phyloP scores from a whole-genome alignment of 2,329 filamentous ascomycete genomes.

The Aspergillus sp. region DNA sequence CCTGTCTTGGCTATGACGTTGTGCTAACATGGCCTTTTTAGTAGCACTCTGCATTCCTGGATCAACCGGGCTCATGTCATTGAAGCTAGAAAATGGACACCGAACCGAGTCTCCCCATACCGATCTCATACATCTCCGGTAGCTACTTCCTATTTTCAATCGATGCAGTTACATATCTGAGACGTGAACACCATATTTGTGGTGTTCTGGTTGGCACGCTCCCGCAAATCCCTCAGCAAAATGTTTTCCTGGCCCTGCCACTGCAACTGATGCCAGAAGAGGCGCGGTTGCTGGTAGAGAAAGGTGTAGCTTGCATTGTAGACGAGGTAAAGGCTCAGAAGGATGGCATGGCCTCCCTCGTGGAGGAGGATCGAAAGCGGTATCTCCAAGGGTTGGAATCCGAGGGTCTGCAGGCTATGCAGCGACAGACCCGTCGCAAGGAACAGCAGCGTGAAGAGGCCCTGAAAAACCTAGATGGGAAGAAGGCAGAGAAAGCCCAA shows the following conservation, averaged over 20 bases:
- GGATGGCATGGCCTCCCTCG: conserved; percentile 51
- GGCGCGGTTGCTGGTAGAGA: conserved; percentile 69
- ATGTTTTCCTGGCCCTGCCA: conserved; percentile 82
- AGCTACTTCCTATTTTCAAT: conserved; percentile 87
- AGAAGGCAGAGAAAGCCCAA: conserved; percentile 20
- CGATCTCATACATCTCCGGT: conserved; percentile 71
- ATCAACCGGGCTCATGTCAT: conserved; percentile 7
- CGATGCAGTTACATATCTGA: conserved; percentile 66
- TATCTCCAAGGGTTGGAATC: conserved; percentile 53
- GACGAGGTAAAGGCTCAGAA: conserved; percentile 69
- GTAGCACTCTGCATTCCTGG: conserved; percentile 4
- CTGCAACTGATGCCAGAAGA: conserved; percentile 88
- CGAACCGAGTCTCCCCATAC: conserved; percentile 50
- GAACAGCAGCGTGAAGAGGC: conserved; percentile 44
- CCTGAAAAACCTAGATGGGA: conserved; percentile 42
- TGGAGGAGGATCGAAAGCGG: conserved; percentile 49
- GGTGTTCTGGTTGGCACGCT: conserved; percentile 80
- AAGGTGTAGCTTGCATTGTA: conserved; percentile 66
- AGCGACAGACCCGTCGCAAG: conserved; percentile 39
- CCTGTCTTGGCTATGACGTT: conserved; percentile 4
- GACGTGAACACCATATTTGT: conserved; percentile 73
- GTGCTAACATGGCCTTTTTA: conserved; percentile 18
- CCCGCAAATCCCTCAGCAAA: conserved; percentile 88
- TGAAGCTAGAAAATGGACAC: conserved; percentile 22
- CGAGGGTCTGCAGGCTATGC: conserved; percentile 46